Percentiles rank a stretch among this genome's conserved stretches.
Evolutionary conservation across 345 rosid genomes (phyloP).

Genomic region (Brassica rapa): DNA sequence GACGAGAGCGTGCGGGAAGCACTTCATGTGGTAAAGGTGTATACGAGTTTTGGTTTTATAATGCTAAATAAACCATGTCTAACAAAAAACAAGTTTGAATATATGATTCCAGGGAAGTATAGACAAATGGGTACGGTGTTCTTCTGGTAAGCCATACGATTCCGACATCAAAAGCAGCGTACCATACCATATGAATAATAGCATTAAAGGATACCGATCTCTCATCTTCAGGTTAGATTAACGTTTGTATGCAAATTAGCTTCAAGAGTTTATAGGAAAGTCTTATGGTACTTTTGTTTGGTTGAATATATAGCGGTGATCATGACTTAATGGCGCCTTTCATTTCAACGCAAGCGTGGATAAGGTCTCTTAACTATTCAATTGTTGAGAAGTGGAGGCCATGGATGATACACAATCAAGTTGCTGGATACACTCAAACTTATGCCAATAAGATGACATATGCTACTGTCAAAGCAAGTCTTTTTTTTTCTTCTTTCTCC

Average conservation of each 20-base stretch:
- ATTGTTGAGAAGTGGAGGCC: constrained; percentile 57
- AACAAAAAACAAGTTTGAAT: neutral
- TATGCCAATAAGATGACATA: constrained; percentile 63
- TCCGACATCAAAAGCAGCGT: neutral
- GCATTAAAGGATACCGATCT: constrained; percentile 4
- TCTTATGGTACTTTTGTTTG: neutral
- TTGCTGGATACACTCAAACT: constrained; percentile 56
- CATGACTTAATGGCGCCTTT: constrained; percentile 47
- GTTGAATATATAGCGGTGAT: neutral
- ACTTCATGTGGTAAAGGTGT: neutral
- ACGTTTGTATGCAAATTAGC: neutral
- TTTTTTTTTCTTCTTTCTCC: neutral
- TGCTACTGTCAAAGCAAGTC: constrained; percentile 60
- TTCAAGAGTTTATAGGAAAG: neutral
- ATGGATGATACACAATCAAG: constrained; percentile 52
- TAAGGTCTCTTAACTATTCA: constrained; percentile 49
- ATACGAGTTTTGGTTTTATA: neutral
- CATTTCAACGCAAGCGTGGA: constrained; percentile 58
- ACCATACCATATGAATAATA: constrained; percentile 9
- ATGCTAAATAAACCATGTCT: neutral
- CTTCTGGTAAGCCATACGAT: neutral
- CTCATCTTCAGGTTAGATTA: neutral
- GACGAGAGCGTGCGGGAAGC: neutral
- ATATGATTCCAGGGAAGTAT: neutral
- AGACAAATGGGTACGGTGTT: neutral